These are phyloP conservation scores for Thalassiosira profunda DNA, from an alignment of 108 stramenopile genomes.

Conservation along the genomic window DNA sequence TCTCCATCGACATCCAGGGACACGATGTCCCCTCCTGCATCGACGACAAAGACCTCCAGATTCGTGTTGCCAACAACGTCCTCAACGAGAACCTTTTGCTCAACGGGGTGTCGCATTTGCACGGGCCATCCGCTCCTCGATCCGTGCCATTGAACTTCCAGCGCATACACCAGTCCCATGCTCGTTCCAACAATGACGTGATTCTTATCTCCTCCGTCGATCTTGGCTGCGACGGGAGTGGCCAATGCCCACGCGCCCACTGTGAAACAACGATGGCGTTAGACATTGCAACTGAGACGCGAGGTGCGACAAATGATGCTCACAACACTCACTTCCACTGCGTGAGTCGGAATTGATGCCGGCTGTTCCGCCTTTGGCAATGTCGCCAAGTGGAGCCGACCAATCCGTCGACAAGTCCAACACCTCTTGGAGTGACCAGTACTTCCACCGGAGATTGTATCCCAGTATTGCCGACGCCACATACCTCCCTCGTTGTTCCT, in stretches of 20 bases:
- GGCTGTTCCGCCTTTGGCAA: constrained; percentile 57
- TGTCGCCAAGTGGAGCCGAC: constrained; percentile 72
- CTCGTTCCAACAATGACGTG: constrained; percentile 79
- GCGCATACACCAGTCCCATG: constrained; percentile 80
- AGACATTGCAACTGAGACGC: not conserved
- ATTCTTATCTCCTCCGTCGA: constrained; percentile 68
- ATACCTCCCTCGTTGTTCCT: constrained; percentile 69
- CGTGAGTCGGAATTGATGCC: constrained; percentile 42
- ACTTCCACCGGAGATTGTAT: constrained; percentile 66
- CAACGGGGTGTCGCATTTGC: constrained; percentile 66
- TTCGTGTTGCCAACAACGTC: constrained; percentile 82
- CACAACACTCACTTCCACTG: constrained; percentile 27
- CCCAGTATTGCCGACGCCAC: constrained; percentile 77
- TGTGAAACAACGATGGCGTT: not conserved
- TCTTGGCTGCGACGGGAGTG: constrained; percentile 73
- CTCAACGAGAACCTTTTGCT: constrained; percentile 76
- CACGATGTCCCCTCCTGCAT: constrained; percentile 73
- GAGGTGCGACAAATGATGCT: not conserved
- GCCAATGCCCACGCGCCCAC: constrained; percentile 83
- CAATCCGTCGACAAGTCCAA: constrained; percentile 82
- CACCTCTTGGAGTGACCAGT: constrained; percentile 68
- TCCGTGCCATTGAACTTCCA: constrained; percentile 56
- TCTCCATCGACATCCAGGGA: constrained; percentile 69
- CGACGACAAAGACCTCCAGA: constrained; percentile 79
- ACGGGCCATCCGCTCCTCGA: constrained; percentile 68